Evolutionary conservation across 306 rosid genomes (phyloP).

Genomic region (Castanea mollissima): DNA sequence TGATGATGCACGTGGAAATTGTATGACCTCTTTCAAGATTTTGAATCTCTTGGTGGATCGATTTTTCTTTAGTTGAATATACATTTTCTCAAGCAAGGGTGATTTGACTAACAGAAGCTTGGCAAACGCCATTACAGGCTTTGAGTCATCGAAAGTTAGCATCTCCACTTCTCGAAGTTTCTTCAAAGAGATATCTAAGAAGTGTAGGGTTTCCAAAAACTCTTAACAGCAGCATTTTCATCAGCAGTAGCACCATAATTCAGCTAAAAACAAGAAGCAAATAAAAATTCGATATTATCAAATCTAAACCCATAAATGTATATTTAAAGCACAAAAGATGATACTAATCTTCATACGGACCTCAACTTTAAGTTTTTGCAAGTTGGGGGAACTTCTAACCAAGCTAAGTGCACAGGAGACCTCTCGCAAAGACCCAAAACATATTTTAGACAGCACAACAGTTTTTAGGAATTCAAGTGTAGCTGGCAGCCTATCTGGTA

Average conservation of each 20-base stretch:
- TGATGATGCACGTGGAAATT: conserved; percentile 1
- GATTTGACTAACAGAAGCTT: not conserved
- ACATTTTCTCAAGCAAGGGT: not conserved
- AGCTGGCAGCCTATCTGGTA: not conserved
- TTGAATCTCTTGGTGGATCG: no score
- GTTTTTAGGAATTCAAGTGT: not conserved
- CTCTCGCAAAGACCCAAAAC: not conserved
- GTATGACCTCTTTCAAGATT: not conserved
- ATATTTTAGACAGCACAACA: not conserved
- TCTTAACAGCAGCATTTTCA: not conserved
- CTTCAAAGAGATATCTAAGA: not conserved
- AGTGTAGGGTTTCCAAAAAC: not conserved
- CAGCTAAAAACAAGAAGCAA: no score
- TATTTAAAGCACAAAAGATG: no score
- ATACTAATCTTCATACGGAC: not conserved
- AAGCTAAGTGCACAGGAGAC: not conserved
- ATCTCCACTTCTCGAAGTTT: not conserved
- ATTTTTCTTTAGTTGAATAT: not conserved
- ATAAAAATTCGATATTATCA: no score
- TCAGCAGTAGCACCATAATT: not conserved
- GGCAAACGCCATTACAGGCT: not conserved
- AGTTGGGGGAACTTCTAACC: not conserved
- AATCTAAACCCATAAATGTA: no score
- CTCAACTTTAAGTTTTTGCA: not conserved
- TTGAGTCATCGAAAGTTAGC: no score